Base-by-base conservation (phyloP, 1,139 yeast genomes). In the Insectozyma bohioensis region DNA sequence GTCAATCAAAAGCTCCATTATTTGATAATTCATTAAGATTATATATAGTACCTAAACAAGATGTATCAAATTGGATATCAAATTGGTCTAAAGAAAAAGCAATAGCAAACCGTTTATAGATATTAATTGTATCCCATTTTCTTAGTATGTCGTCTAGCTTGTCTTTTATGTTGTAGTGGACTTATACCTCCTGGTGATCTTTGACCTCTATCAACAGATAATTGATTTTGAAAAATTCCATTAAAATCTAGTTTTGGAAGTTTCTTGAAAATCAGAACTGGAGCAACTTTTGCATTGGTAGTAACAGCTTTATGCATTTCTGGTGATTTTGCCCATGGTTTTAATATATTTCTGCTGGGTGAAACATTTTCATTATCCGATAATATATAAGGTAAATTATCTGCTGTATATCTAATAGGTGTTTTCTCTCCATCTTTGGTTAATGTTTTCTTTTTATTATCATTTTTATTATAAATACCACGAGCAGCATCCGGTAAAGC, bases 1-100 rank as follows among this genome's bases (percentile, higher is more conserved):
- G 62, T 8, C 86, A 95, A 6, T 86, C 95, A 6, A 71, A 67
- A 25, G 78, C 86, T 5, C 96, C 96, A 2, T 59, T 90, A 26
- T 80, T 90, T 41, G 97, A 90, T 51, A 74, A 77, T 39, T 72
- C 85, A 23, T 69, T 87, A 37, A 71, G 88, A 44, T 57, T 92
- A 20, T 88, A 81, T 48, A 76, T 86, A 12, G 90, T 90, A 12
- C 96, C 97, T 5, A 86, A 83, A 54, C 62, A 55, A 5, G 80
- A 80, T 27, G 68, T 85, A 3, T 65, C 70, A 12, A 66, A 55
- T 3, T 90, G 96, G 95, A 52, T 86, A 21, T 50, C 67, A 1
- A 63, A 55, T 10, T 85, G 95, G 85, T 72, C 72, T 39, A 87
- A 85, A 63, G 72, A 72, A 26, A 70, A 71, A 17, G 87, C 85